phyloP scores from a whole-genome alignment of 1,284 basidiomycete genomes.

The Hemileia vastatrix region DNA sequence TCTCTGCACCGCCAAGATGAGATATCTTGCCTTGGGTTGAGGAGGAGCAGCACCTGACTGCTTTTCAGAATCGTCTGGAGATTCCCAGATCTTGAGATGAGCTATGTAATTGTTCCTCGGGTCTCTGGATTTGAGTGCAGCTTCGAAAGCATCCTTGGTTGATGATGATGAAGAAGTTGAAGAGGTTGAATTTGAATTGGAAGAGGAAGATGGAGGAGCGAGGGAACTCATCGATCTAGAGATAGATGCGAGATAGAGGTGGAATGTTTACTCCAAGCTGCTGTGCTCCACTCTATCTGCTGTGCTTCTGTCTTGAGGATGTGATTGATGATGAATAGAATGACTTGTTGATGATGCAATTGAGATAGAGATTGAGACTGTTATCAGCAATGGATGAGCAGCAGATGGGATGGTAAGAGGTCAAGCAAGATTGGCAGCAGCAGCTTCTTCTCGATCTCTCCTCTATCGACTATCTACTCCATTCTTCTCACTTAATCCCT shows the following conservation, averaged over 20 bases:
- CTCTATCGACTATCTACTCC: background rate
- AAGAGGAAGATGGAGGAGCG: background rate
- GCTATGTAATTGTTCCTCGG: slow-evolving; percentile 37
- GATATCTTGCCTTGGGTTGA: slow-evolving; percentile 35
- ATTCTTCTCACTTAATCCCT: background rate
- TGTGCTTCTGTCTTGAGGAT: no score
- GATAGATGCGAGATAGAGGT: background rate
- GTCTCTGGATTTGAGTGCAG: slow-evolving; percentile 34
- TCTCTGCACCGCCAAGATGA: slow-evolving; percentile 35
- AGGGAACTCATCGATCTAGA: background rate
- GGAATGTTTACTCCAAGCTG: background rate
- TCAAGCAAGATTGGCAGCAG: no score
- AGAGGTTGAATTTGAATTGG: background rate
- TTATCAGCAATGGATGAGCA: no score
- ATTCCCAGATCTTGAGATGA: slow-evolving; percentile 42
- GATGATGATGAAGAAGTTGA: background rate
- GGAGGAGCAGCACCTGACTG: background rate
- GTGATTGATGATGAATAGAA: no score
- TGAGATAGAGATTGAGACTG: no score
- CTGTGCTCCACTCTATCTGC: no score
- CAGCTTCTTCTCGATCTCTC: no score
- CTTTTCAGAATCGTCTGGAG: slow-evolving; percentile 23
- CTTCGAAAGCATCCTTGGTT: slow-evolving; percentile 27
- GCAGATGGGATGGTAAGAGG: no score
- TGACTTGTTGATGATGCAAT: no score